These are phyloP conservation scores for Colletotrichum lini DNA, from an alignment of 2,329 filamentous ascomycete genomes.

Conservation along the genomic window DNA sequence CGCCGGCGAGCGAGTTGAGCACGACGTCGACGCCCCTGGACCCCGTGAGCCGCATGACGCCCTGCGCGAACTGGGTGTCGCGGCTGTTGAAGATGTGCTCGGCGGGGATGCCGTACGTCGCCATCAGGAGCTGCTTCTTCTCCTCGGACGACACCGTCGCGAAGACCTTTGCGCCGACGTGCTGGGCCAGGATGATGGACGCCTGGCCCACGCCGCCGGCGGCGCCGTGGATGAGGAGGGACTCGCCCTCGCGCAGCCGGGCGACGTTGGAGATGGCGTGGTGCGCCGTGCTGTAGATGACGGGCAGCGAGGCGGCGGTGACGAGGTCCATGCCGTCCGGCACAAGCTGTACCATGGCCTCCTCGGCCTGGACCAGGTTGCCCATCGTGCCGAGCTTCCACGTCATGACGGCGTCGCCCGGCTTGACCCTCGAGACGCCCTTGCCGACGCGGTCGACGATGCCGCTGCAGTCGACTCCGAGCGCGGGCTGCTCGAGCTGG, in stretches of 20 bases:
- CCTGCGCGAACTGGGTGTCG: constrained; percentile 49
- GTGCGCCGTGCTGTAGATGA: constrained; percentile 49
- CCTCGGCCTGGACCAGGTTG: constrained; percentile 44
- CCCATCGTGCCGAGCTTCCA: constrained; percentile 44
- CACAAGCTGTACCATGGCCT: constrained; percentile 50
- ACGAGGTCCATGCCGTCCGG: constrained; percentile 55
- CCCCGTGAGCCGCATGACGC: constrained; percentile 48
- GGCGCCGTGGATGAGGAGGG: constrained; percentile 57
- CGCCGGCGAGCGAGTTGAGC: constrained; percentile 60
- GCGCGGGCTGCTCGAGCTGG: constrained; percentile 42
- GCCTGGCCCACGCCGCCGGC: constrained; percentile 57
- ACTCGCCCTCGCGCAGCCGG: constrained; percentile 54
- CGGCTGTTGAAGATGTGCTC: constrained; percentile 49
- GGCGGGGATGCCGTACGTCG: constrained; percentile 47
- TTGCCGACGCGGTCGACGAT: constrained; percentile 51
- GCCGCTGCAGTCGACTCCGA: constrained; percentile 53
- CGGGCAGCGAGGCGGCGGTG: constrained; percentile 51
- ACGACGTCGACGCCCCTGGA: constrained; percentile 54
- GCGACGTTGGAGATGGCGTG: constrained; percentile 47
- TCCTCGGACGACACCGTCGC: constrained; percentile 53
- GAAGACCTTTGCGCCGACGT: constrained; percentile 58
- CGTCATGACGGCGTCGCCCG: constrained; percentile 49
- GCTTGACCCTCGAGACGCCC: constrained; percentile 47
- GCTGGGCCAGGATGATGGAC: constrained; percentile 55
- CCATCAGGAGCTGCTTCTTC: constrained; percentile 50